Evolutionary conservation across 2,329 filamentous ascomycete genomes (phyloP).

Genomic region (Cadophora sp.): DNA sequence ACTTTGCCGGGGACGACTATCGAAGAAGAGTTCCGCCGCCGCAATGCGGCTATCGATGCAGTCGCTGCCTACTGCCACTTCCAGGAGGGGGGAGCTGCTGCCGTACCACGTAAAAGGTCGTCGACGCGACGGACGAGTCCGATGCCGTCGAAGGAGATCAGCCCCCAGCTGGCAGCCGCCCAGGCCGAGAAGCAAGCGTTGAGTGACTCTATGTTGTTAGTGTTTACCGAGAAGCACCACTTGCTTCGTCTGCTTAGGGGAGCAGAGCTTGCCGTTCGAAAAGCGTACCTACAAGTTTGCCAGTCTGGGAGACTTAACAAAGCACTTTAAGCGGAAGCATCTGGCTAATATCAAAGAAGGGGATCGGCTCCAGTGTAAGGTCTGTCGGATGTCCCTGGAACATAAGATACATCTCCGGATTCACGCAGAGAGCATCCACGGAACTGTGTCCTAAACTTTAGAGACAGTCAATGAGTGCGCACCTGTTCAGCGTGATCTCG

Average conservation of each 20-base stretch:
- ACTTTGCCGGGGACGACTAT: slow-evolving; percentile 37
- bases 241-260: slow-evolving; percentile 35
- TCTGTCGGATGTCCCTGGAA: slow-evolving; percentile 33
- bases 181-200: slow-evolving; percentile 35
- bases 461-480: too few relatives aligned
- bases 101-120: slow-evolving; percentile 26
- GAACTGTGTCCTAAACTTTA: slow-evolving; percentile 28
- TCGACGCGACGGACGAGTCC: slow-evolving; percentile 26
- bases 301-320: slow-evolving; percentile 33
- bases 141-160: slow-evolving; percentile 29
- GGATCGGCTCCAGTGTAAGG: slow-evolving; percentile 31
- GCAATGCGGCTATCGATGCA: slow-evolving; percentile 41
- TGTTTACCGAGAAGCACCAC: slow-evolving; percentile 33
- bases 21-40: slow-evolving; percentile 29
- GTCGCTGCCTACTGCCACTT: slow-evolving; percentile 39
- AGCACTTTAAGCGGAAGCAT: slow-evolving; percentile 33
- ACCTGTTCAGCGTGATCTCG: too few relatives aligned
- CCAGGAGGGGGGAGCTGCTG: slow-evolving; percentile 28
- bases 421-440: slow-evolving; percentile 31
- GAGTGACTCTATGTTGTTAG: slow-evolving; percentile 32
- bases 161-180: slow-evolving; percentile 29
- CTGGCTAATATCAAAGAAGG: slow-evolving; percentile 29
- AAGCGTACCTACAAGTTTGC: slow-evolving; percentile 33
- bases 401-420: slow-evolving; percentile 32
- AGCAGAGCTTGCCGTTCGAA: slow-evolving; percentile 29